Evolutionary conservation across 78 protist genomes (phyloP), one percentile per base, ranked within the genome.

Genomic region (Polysphondylium violaceum): DNA sequence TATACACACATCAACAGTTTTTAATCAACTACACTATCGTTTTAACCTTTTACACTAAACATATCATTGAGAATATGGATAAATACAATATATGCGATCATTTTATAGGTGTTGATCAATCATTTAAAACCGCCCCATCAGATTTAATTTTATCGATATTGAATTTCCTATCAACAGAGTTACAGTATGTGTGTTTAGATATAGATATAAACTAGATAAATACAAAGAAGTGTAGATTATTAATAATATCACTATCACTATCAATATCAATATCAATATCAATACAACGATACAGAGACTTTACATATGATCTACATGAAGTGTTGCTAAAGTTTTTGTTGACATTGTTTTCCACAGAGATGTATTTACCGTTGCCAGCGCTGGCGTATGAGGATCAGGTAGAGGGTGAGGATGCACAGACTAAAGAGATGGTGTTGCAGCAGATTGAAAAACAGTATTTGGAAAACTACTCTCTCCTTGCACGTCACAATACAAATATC

Each of bases 271-370:
- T 36, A 21, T 21, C 6, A 4, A 33, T 27, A 4, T 68, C 1
- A 63, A 29, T 47, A 9, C 51, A 47, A 29, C n/a, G n/a, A 8
- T 69, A 25, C 40, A 83, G 91, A 29, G 91, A 83, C 19, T 83
- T 38, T 59, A 44, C 91, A 43, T 83, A 83, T 43, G 91, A 83
- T 83, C 44, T 83, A 44, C 91, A 83, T 83, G 43, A 68, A 41
- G 61, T 59, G 33, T 43, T 83, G 33, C 69, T 64, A 44, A 67
- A 74, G 12, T 83, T 71, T 83, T 6, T 83, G 31, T 56, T 83
- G 17, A 44, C 59, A 14, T 69, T 83, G 43, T 83, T 83, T 44
- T 83, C 91, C 41, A 83, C 91, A 1, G 91, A 83, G 43, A 63
- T 83, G 79, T 83, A 69, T 69, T 41, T 38, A 71, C 91, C 91